Evolutionary conservation across 106 monocot species (phyloP).

Genomic region (Apostasia ramifera): DNA sequence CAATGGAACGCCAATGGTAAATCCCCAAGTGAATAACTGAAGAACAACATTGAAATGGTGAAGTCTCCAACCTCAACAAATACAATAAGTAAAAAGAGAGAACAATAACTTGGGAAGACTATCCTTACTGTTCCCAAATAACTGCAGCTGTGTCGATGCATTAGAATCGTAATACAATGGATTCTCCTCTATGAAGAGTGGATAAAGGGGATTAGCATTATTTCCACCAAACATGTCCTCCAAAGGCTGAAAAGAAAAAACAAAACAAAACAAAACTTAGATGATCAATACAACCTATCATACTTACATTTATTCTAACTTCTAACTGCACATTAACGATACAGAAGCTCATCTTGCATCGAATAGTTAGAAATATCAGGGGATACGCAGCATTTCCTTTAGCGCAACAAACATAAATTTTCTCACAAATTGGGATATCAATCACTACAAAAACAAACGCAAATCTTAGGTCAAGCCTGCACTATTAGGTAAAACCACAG

Average conservation of each 20-base stretch:
- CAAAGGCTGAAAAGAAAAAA: neutral
- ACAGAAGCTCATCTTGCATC: neutral
- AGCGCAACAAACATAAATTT: too few relatives aligned
- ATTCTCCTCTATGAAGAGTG: constrained; percentile 28
- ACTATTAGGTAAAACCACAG: neutral
- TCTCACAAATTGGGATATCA: neutral
- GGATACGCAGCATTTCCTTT: too few relatives aligned
- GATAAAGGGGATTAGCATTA: constrained; percentile 22
- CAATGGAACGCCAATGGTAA: neutral
- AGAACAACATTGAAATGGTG: too few relatives aligned
- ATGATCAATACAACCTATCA: neutral
- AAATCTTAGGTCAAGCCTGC: neutral
- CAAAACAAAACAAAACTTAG: neutral
- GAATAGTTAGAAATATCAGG: neutral
- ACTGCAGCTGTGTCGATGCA: constrained; percentile 42
- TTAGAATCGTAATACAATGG: constrained; percentile 37
- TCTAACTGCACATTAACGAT: neutral
- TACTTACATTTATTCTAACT: neutral
- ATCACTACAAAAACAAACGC: neutral
- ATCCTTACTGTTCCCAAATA: constrained; percentile 27
- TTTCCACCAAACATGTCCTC: constrained; percentile 34
- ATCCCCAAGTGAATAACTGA: too few relatives aligned
- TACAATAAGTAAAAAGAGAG: neutral
- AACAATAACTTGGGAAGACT: too few relatives aligned
- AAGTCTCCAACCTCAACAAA: neutral